phyloP scores from a whole-genome alignment of 106 monocot genomes.

The Phalaenopsis equestris region DNA sequence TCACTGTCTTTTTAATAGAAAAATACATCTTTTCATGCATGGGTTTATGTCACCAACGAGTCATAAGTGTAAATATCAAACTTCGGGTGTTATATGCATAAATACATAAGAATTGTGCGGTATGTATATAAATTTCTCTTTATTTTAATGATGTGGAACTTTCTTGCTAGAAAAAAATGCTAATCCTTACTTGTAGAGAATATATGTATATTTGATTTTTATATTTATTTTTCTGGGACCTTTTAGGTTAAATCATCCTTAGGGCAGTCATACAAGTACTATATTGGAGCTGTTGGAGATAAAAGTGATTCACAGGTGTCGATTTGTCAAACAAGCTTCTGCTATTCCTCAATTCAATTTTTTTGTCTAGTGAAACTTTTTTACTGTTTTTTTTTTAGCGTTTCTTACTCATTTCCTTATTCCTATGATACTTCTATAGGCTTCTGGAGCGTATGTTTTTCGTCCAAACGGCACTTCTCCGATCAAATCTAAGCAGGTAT shows the following conservation, averaged over 20 bases:
- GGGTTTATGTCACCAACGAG: too few species aligned
- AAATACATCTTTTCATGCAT: too few species aligned
- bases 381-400: neutral
- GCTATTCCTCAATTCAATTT: neutral
- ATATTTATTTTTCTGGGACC: neutral
- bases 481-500: constrained; percentile 57
- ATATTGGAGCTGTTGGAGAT: constrained; percentile 56
- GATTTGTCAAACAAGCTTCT: neutral
- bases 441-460: constrained; percentile 97
- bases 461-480: constrained; percentile 68
- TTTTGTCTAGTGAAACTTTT: neutral
- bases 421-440: constrained; percentile 36
- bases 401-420: neutral
- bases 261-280: constrained; percentile 66
- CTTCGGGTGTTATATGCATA: too few species aligned
- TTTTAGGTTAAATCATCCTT: constrained; percentile 57
- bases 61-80: too few species aligned
- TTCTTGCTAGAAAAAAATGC: neutral
- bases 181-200: neutral
- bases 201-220: too few species aligned
- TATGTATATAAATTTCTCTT: too few species aligned
- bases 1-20: too few species aligned
- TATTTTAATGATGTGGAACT: too few species aligned
- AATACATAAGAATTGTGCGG: too few species aligned
- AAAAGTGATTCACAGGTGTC: constrained; percentile 70